Evolutionary conservation across 768 basidiomycete genomes (phyloP).

Genomic region (Xerocomus spinulosus): DNA sequence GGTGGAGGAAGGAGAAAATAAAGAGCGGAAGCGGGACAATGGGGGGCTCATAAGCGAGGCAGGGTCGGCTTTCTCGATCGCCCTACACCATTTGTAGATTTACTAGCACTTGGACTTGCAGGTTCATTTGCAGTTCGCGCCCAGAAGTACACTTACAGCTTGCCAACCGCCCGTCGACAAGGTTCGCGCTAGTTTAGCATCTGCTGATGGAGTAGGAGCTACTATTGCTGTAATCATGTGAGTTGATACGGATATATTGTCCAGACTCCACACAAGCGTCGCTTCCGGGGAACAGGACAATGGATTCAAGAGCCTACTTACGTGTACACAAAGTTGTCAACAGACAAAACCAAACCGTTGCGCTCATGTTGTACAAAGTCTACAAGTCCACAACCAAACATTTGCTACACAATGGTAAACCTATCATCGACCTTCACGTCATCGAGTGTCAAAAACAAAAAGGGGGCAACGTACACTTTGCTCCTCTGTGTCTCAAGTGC

Average conservation of each 20-base stretch:
- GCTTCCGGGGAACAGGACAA: too few relatives aligned
- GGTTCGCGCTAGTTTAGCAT: too few relatives aligned
- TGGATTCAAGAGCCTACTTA: too few relatives aligned
- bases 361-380: not conserved
- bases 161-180: too few relatives aligned
- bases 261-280: too few relatives aligned
- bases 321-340: too few relatives aligned
- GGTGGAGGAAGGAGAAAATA: not conserved
- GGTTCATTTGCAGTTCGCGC: not conserved
- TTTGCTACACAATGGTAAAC: slow-evolving; percentile 10
- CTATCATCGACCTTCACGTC: slow-evolving; percentile 4
- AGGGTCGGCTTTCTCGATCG: slow-evolving; percentile 18
- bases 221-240: too few relatives aligned
- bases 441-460: not conserved
- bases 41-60: slow-evolving; percentile 6
- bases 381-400: too few relatives aligned
- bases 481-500: too few relatives aligned
- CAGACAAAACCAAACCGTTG: not conserved
- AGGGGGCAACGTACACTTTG: slow-evolving; percentile 37
- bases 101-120: not conserved
- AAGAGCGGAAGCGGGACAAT: slow-evolving; percentile 6
- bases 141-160: too few relatives aligned
- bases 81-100: not conserved
- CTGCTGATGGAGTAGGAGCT: too few relatives aligned
- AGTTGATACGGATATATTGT: too few relatives aligned